Conservation (phyloP, 2,329 filamentous ascomycete species). For the Colletotrichum melonis region DNA sequence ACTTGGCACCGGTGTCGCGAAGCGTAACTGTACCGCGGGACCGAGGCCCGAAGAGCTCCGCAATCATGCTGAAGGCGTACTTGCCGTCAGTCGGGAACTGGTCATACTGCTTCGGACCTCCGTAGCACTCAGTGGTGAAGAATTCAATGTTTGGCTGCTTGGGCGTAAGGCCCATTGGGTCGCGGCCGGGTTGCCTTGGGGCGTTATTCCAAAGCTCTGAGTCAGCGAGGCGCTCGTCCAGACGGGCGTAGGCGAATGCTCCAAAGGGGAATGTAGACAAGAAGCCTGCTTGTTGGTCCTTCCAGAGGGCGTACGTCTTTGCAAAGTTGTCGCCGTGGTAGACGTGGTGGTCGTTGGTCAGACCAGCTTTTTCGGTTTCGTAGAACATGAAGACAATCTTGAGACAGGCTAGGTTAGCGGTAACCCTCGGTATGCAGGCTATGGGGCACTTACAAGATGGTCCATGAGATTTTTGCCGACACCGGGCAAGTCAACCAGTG, state of each 20-base stretch:
- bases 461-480: conserved; percentile 64
- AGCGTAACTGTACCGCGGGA: conserved; percentile 67
- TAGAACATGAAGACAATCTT: conserved; percentile 71
- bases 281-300: conserved; percentile 67
- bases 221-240: conserved; percentile 68
- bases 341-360: conserved; percentile 65
- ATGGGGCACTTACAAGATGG: conserved; percentile 50
- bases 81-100: conserved; percentile 64
- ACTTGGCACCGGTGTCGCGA: conserved; percentile 56
- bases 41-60: conserved; percentile 67
- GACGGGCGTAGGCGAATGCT: conserved; percentile 69
- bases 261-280: conserved; percentile 73
- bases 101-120: conserved; percentile 67
- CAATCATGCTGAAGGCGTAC: conserved; percentile 68
- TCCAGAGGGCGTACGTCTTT: conserved; percentile 65
- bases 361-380: conserved; percentile 60
- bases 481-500: conserved; percentile 55
- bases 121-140: conserved; percentile 72
- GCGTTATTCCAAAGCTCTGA: conserved; percentile 66
- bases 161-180: conserved; percentile 70
- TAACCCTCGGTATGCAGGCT: neutral
- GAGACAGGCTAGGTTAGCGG: neutral
- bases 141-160: conserved; percentile 71
- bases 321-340: conserved; percentile 64
- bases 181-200: conserved; percentile 59